Base-by-base conservation (phyloP, 495 filamentous ascomycete species). In the Xylaria bambusicola region DNA sequence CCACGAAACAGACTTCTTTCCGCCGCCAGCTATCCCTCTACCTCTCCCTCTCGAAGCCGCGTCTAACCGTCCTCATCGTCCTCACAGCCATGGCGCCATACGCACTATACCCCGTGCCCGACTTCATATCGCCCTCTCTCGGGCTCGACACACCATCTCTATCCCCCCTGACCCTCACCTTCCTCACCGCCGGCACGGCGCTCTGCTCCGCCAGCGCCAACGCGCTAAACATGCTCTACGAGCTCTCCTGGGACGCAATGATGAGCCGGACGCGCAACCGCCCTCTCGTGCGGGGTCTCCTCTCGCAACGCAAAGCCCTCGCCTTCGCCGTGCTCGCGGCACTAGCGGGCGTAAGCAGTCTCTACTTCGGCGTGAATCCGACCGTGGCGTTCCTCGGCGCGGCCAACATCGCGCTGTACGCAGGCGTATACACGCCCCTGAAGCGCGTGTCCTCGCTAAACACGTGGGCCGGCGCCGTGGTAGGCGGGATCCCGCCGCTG, bases 191-290 rank as follows among this genome's bases (percentile, higher is more conserved):
- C 13, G 94, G 94, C 47, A 98, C 94, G 1, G 84, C 93, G 15
- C 83, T 98, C 7, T 89, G 88, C 67, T 89, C 80, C 29, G 91
- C 92, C 48, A 88, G 87, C 62, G 94, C 94, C 45, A 98, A 98
- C 66, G 87, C 94, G 0, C 78, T 98, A 50, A 98, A 98, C 78
- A 98, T 98, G 94, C 86, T 95, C 62, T 86, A 96, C 66, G 94
- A 98, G 74, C 93, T 88, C 13, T 80, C 84, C 62, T 90, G 92
- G 74, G 94, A 98, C 74, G 91, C 89, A 23, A 86, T 88, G 63
- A 98, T 98, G 94, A 86, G 81, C 18, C 88, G 94, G 8, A 98
- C 94, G 8, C 84, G 89, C 33, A 94, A 97, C 60, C 80, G 94
- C 20, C 94, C 94, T 0, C 78, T 98, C 0, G 94, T 97, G 9